These are phyloP conservation scores for Pneumocystis carinii DNA, from an alignment of 1,139 yeast genomes.

Conservation along the genomic window DNA sequence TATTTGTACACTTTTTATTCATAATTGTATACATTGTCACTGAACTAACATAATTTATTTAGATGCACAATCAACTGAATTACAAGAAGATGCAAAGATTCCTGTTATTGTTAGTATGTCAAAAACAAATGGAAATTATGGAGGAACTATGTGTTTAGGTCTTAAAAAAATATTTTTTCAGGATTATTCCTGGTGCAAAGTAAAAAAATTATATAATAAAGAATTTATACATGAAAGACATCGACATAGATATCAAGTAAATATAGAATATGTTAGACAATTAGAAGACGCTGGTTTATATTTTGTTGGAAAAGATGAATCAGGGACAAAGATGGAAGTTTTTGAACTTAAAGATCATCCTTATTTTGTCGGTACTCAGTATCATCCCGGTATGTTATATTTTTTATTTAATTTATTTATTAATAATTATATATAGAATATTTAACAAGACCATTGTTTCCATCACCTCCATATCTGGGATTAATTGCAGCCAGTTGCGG, in stretches of 20 bases:
- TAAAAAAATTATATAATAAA: conserved; percentile 70
- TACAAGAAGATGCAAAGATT: conserved; percentile 47
- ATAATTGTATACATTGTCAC: background rate
- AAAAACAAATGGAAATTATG: conserved; percentile 90
- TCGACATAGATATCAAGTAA: conserved; percentile 95
- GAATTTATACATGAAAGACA: conserved; percentile 78
- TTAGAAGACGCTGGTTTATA: conserved; percentile 67
- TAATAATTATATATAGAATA: conserved; percentile 98
- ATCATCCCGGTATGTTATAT: conserved; percentile 59
- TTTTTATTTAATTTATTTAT: conserved; percentile 82
- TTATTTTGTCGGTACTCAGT: conserved; percentile 88
- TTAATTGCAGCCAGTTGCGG: conserved; percentile 88
- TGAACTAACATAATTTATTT: conserved; percentile 5
- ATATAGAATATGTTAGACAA: conserved; percentile 57
- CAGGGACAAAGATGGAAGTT: conserved; percentile 84
- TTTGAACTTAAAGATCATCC: conserved; percentile 71
- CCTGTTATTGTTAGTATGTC: conserved; percentile 96
- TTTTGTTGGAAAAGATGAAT: conserved; percentile 88
- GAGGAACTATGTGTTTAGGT: conserved; percentile 98
- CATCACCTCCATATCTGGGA: conserved; percentile 92
- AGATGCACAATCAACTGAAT: conserved; percentile 73
- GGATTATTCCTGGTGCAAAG: conserved; percentile 48
- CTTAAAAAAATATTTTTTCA: conserved; percentile 78
- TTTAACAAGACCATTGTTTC: conserved; percentile 86
- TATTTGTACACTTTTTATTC: background rate